Conservation (phyloP, 768 basidiomycete genomes). For the Boletales sp. region DNA sequence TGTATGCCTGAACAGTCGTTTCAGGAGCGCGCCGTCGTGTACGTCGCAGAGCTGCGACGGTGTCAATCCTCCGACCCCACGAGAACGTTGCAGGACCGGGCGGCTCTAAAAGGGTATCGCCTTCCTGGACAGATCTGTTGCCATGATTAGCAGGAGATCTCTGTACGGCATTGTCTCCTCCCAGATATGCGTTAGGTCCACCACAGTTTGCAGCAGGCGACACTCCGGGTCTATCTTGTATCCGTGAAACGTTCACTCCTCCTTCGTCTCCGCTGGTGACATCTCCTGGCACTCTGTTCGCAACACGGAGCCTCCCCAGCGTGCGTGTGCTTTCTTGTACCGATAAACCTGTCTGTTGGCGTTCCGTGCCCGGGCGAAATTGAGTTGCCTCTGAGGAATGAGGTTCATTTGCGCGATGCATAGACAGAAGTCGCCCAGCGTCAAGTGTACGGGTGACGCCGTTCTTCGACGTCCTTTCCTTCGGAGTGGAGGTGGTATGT, state of each 20-base stretch:
- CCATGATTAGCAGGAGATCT: background rate
- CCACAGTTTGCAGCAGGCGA: background rate
- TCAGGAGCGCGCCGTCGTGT: conserved; percentile 7
- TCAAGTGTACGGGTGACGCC: background rate
- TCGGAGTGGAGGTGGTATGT: conserved; percentile 7
- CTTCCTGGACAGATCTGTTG: background rate
- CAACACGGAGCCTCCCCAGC: conserved; percentile 45
- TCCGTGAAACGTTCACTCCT: conserved; percentile 11
- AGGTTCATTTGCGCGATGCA: background rate
- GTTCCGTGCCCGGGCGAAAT: conserved; percentile 13
- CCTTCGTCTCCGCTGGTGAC: conserved; percentile 34
- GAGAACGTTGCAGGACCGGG: conserved; percentile 22
- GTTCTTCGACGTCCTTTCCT: conserved; percentile 5
- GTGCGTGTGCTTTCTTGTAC: conserved; percentile 33
- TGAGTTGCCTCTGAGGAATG: conserved; percentile 3
- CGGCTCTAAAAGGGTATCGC: conserved; percentile 8
- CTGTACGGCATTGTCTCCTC: background rate
- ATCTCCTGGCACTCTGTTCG: conserved; percentile 49
- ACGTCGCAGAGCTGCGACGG: conserved; percentile 21
- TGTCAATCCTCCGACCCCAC: conserved; percentile 27
- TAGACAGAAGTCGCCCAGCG: background rate
- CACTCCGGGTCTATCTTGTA: background rate
- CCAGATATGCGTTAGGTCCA: background rate
- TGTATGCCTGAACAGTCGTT: conserved; percentile 3
- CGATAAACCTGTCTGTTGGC: conserved; percentile 13